phyloP scores from a whole-genome alignment of 2,329 filamentous ascomycete species.

The Xylariomycetidae sp. region DNA sequence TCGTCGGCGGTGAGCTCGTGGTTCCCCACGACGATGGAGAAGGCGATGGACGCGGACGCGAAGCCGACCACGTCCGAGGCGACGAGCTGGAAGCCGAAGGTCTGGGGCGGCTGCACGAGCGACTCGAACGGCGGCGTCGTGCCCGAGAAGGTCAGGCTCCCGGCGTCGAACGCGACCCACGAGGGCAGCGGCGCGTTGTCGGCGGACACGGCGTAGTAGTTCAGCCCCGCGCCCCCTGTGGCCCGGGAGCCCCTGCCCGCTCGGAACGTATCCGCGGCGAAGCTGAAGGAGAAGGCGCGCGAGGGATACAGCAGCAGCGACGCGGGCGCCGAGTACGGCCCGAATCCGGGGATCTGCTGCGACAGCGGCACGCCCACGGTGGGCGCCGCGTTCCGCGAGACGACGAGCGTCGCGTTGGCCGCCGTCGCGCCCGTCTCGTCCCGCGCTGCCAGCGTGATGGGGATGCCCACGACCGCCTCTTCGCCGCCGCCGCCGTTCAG shows the following conservation, averaged over 20 bases:
- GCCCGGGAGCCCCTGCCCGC: conserved; percentile 24
- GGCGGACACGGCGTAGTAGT: conserved; percentile 72
- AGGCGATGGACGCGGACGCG: conserved; percentile 58
- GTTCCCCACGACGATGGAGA: conserved; percentile 67
- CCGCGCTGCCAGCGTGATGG: conserved; percentile 64
- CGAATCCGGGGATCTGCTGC: conserved; percentile 53
- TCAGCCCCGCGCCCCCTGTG: conserved; percentile 32
- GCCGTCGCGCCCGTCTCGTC: conserved; percentile 60
- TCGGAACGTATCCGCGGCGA: conserved; percentile 60
- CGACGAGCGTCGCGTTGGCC: conserved; percentile 65
- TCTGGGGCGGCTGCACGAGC: conserved; percentile 63
- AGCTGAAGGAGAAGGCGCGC: conserved; percentile 47
- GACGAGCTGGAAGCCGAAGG: conserved; percentile 67
- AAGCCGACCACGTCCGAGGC: conserved; percentile 80
- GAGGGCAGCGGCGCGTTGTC: conserved; percentile 80
- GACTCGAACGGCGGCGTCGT: conserved; percentile 61
- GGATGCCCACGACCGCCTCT: conserved; percentile 46
- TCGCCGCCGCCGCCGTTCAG: conserved; percentile 40
- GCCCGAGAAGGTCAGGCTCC: conserved; percentile 63
- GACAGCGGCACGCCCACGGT: conserved; percentile 50
- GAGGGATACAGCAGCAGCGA: conserved; percentile 54
- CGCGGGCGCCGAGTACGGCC: conserved; percentile 55
- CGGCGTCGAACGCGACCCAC: conserved; percentile 73
- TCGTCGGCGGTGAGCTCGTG: conserved; percentile 64
- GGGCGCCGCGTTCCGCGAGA: conserved; percentile 56